Base-by-base conservation (phyloP, 177 flowering plant species). In the Tripterygium wilfordii region DNA sequence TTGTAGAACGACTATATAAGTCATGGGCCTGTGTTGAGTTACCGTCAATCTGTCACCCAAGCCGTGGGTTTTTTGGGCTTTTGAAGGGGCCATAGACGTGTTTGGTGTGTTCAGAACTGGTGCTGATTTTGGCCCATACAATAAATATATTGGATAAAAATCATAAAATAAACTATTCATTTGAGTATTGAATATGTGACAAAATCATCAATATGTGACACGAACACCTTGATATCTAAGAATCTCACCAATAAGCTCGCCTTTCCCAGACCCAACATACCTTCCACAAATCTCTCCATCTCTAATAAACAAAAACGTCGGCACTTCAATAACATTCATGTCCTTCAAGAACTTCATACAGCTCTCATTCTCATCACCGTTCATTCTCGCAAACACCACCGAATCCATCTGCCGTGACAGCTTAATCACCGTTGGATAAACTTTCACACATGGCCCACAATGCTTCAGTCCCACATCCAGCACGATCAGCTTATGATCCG, bases 341-440 rank as follows among this genome's bases (percentile, higher is more conserved):
- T 83, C 95, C 68, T 61, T 81, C 76, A 91, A 66, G 56, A 81
- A 88, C 67, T 62, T 19, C 96, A 91, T 83, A 47, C 95, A 83
- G 71, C 98, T 91, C n/a, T 79, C 92, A 49, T 91, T 91, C 75
- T 91, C 98, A 55, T 91, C 98, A 0, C 98, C 98, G 58, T 91
- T 85, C 96, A 91, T 87, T 45, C 98, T 66, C 2, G 96, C 98
- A 41, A 91, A 91, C 31, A 77, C 89, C 27, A 77, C 98, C 1
- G 75, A 72, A 18, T 79, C 30, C 98, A 91, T 91, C 69, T 75
- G 79, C 60, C 56, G 67, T 8, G 98, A 91, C 53, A 91, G 60
- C 73, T 81, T 91, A 1, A 88, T 3, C 60, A 91, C 98, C 61
- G 92, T 85, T 17, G 98, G 96, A 57, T 88, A 91, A 0, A 91